Evolutionary conservation across 2,329 filamentous ascomycete genomes (phyloP), one percentile per base, ranked within the genome.

Genomic region (Malbranchea cinnamomea): DNA sequence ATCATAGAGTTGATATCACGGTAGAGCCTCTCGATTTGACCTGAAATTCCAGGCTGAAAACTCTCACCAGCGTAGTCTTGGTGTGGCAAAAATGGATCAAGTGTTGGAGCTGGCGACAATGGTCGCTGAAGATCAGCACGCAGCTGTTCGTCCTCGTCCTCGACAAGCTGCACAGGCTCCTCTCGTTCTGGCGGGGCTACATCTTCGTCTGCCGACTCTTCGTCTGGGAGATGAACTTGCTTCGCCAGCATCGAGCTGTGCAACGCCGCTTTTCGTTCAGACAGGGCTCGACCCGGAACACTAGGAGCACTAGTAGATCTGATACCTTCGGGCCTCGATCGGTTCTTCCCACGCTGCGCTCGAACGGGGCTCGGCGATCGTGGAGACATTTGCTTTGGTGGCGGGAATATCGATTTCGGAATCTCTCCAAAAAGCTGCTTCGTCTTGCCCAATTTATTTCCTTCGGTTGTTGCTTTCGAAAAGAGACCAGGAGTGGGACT

Each of bases 1-100:
- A 98, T 75, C 89, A 95, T 98, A 8, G 80, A 80, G 52, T 64
- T 65, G 38, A 63, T 62, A 35, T 65, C 62, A 8, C 60, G 57
- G 37, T 63, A 65, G 2, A 65, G 42, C 29, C 54, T 49, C 42
- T 65, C 62, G 26, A 65, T 60, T 40, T 64, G 60, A 5, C 60
- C 60, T 1, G 60, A 57, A 33, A 65, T 54, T 17, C 60, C 62
- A 23, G 57, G 58, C 37, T 62, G 62, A 26, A 48, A 48, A 5
- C 54, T 56, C 28, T 57, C 48, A 5, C 55, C 56, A 17, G 49
- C 49, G 32, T 59, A 62, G 32, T 61, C 56, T 29, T 63, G 59
- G 33, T 62, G 59, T 10, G 59, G 55, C 11, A 64, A 39, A 41
- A 64, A 64, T n/a, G 59, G 54, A 37, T 62, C 61, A 13, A 65